These are phyloP conservation scores for Ceratobasidium sp. DNA, from an alignment of 1,284 basidiomycete species.

Conservation along the genomic window DNA sequence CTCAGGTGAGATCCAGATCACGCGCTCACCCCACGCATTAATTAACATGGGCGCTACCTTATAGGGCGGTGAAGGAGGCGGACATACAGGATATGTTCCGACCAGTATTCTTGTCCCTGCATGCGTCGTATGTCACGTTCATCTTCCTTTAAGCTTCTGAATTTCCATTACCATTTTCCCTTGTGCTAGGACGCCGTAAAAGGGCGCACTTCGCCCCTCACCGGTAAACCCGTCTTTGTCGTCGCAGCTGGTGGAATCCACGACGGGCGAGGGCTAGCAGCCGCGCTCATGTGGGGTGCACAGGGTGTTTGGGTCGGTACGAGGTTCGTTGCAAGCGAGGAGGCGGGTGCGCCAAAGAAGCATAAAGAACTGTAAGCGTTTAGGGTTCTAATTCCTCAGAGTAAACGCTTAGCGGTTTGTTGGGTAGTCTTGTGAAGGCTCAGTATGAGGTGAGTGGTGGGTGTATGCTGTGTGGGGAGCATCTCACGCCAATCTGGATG, in stretches of 20 bases:
- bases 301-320: constrained; percentile 91
- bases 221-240: constrained; percentile 81
- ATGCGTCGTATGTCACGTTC: constrained; percentile 62
- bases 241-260: constrained; percentile 88
- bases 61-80: constrained; percentile 82
- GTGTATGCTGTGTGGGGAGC: constrained; percentile 61
- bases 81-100: constrained; percentile 67
- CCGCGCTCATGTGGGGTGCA: constrained; percentile 87
- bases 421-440: constrained; percentile 62
- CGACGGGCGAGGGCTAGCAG: constrained; percentile 86
- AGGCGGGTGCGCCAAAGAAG: constrained; percentile 81
- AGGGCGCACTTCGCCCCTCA: constrained; percentile 78
- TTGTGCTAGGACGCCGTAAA: constrained; percentile 67
- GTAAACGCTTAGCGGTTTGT: neutral
- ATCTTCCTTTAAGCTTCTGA: neutral
- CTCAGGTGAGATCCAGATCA: constrained; percentile 60
- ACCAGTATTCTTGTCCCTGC: constrained; percentile 82
- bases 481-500: constrained; percentile 53
- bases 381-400: too few species aligned
- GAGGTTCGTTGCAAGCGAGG: constrained; percentile 84
- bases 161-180: neutral
- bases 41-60: neutral
- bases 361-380: constrained; percentile 75
- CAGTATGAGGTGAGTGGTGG: constrained; percentile 59
- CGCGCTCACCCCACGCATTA: neutral